Conservation (phyloP, 1,284 basidiomycete genomes). For the Tilletia walkeri region DNA sequence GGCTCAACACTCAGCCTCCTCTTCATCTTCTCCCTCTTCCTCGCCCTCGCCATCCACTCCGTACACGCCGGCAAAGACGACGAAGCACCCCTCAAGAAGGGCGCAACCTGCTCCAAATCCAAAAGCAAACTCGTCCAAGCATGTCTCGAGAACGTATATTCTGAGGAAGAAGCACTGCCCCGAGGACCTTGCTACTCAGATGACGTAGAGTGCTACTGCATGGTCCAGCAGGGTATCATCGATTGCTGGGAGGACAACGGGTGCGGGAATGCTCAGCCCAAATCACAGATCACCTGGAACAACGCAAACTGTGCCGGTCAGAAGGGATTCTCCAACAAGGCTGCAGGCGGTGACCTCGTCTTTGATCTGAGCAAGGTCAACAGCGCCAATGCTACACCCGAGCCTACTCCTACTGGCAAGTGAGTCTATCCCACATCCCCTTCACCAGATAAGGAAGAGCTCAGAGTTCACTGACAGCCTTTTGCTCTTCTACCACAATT, state of each 20-base stretch:
- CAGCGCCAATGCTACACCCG: neutral
- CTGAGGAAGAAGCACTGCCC: neutral
- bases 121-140: neutral
- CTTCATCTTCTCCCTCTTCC: neutral
- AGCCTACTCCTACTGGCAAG: neutral
- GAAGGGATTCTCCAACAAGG: neutral
- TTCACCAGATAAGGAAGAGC: neutral
- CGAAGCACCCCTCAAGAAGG: neutral
- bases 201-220: neutral
- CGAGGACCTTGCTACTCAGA: constrained; percentile 4
- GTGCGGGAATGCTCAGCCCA: neutral
- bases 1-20: neutral
- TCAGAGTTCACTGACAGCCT: neutral
- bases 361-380: constrained; percentile 1
- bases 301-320: neutral
- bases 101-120: constrained; percentile 7
- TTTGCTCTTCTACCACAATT: neutral
- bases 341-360: neutral
- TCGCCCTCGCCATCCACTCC: constrained; percentile 3
- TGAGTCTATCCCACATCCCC: neutral
- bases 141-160: constrained; percentile 1
- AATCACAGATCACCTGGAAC: neutral
- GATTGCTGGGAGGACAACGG: neutral
- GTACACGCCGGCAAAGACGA: too few relatives aligned
- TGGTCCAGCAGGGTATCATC: neutral